Evolutionary conservation across 129 eudicot genomes (phyloP).

Genomic region (Flaveria ramosissima): DNA sequence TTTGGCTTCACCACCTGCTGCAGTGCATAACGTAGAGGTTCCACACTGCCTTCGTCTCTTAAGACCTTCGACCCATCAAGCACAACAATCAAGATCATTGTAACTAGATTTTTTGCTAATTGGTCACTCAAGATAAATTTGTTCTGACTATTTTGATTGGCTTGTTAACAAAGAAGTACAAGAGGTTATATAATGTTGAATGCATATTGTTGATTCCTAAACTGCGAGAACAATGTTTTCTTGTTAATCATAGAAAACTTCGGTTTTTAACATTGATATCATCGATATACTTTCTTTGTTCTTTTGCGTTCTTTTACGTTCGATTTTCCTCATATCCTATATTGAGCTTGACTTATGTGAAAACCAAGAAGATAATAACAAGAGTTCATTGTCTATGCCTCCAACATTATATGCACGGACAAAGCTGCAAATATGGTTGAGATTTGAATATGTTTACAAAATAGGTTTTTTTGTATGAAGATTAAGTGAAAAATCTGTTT

Average conservation of each 20-base stretch:
- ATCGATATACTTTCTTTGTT: constrained; percentile 19
- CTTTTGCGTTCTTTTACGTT: constrained; percentile 19
- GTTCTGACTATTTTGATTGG: not conserved
- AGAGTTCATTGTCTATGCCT: not conserved
- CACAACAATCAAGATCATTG: constrained; percentile 39
- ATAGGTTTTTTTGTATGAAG: too few relatives aligned
- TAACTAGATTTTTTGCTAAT: not conserved
- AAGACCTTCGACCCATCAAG: constrained; percentile 44
- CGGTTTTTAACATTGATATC: constrained; percentile 6
- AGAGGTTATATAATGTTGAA: not conserved
- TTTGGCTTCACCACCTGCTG: constrained; percentile 26
- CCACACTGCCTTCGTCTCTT: constrained; percentile 27
- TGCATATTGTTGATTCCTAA: not conserved
- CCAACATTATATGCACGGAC: not conserved
- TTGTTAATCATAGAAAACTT: constrained; percentile 32
- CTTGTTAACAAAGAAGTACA: too few relatives aligned
- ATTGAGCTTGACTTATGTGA: not conserved
- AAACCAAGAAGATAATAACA: not conserved
- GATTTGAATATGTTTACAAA: too few relatives aligned
- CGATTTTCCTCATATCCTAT: constrained; percentile 24
- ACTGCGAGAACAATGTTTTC: constrained; percentile 34
- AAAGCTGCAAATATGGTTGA: too few relatives aligned
- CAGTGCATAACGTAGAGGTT: constrained; percentile 41
- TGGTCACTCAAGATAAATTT: not conserved
- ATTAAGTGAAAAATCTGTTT: too few relatives aligned